A percentile compares a stretch with the other conserved stretches of the same genome.
phyloP scores from a whole-genome alignment of 495 filamentous ascomycete genomes.

The Penicillium parvum region DNA sequence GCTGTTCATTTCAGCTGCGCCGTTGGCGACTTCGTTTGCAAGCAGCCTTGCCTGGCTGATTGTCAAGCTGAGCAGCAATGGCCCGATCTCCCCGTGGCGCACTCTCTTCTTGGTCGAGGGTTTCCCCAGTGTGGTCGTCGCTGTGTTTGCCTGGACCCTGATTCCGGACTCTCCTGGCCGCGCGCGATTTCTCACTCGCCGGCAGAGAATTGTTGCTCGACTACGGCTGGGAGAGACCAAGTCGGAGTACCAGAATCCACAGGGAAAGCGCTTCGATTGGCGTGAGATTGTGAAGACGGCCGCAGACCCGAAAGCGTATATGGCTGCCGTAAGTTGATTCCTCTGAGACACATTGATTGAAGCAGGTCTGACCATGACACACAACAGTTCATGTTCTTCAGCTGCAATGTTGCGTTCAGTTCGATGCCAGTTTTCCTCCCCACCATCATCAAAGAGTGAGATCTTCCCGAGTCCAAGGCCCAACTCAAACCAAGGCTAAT shows the following conservation, averaged over 20 bases:
- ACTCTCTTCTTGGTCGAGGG: slow-evolving; percentile 58
- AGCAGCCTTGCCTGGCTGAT: slow-evolving; percentile 60
- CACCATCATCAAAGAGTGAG: slow-evolving; percentile 54
- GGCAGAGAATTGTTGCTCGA: slow-evolving; percentile 44
- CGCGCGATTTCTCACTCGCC: slow-evolving; percentile 45
- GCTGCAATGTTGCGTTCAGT: slow-evolving; percentile 56
- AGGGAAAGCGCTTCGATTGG: slow-evolving; percentile 38
- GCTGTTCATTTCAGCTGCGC: slow-evolving; percentile 59
- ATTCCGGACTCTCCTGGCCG: slow-evolving; percentile 53
- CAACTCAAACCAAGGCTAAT: slow-evolving; percentile 1
- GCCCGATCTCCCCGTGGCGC: slow-evolving; percentile 55
- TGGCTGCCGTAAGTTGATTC: slow-evolving; percentile 52
- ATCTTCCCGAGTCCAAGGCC: background rate
- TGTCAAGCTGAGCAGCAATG: slow-evolving; percentile 42
- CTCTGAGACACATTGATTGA: background rate
- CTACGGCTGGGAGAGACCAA: slow-evolving; percentile 41
- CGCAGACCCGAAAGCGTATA: slow-evolving; percentile 61
- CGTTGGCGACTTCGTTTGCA: slow-evolving; percentile 64
- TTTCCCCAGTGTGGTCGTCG: slow-evolving; percentile 55
- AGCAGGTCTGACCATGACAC: background rate
- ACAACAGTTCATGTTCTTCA: slow-evolving; percentile 52
- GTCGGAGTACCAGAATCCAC: slow-evolving; percentile 17
- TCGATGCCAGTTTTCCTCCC: slow-evolving; percentile 57
- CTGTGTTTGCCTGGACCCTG: slow-evolving; percentile 48
- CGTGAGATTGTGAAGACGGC: slow-evolving; percentile 50